Evolutionary conservation across 805 yeast species (phyloP), one percentile per base, ranked within the genome.

Genomic region (Pichia rugopelliculosa): DNA sequence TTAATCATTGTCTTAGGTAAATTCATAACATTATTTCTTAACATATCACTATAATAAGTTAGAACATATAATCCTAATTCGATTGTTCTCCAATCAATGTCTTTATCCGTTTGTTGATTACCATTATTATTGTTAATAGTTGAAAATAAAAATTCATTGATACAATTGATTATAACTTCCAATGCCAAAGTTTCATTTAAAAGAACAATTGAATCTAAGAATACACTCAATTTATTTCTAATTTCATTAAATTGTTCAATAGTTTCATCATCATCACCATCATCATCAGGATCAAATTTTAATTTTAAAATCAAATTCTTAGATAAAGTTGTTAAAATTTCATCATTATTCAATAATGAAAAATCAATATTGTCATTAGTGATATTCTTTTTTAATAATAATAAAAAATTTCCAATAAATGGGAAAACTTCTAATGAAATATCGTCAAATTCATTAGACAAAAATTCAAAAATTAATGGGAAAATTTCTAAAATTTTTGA

Each of bases 11-110:
- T 73, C 60, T 87, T 82, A 38, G 84, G 82, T 37, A 85, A 59
- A 56, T 80, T 80, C 65, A 88, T 77, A n/a, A 83, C 64, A 55
- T 87, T 87, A 57, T 82, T 85, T 63, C 87, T 79, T 49, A 90
- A 71, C 47, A 86, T 77, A 51, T 91, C 98, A 44, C 89, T 80
- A 54, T 83, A 81, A 54, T 82, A 84, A 45, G 80, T 77, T 59
- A 93, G 74, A 66, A 90, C 95, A 61, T 74, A 89, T 45, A 93
- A 70, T 3, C 96, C 97, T 53, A 93, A 73, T 65, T 93, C 99
- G 36, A 87, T 72, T 24, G 76, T 78, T 61, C 88, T 78, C 98
- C 98, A 90, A 53, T 81, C 79, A 26, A 46, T 45, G 17, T 53
- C 36, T 21, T 46, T 44, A 42, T 41, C 43, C 13, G 24, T 33